Conservation (phyloP, 176 grass and related monocot genomes). For the Aegilops umbellulata region DNA sequence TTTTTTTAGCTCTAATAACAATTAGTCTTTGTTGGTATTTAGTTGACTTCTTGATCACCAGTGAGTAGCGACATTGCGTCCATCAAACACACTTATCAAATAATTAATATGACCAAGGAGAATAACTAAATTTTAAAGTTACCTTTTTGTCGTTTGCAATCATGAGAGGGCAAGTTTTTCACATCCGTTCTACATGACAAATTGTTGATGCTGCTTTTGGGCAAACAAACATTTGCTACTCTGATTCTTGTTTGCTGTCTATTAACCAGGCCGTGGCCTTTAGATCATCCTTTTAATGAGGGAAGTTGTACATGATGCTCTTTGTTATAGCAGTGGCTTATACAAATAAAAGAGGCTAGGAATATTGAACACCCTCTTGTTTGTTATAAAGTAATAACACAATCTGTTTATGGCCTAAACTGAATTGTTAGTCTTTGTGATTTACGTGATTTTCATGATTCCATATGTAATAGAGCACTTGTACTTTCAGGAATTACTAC, state of each 20-base stretch:
- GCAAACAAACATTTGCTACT: neutral
- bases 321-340: too few relatives aligned
- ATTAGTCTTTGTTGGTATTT: neutral
- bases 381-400: too few relatives aligned
- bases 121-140: neutral
- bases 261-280: too few relatives aligned
- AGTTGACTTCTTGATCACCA: neutral
- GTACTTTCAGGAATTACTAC: slow-evolving; percentile 72
- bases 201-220: neutral
- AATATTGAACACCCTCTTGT: too few relatives aligned
- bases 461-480: too few relatives aligned
- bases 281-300: too few relatives aligned
- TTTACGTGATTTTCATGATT: too few relatives aligned
- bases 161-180: neutral
- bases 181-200: neutral
- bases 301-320: too few relatives aligned
- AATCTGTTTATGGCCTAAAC: too few relatives aligned
- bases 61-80: neutral
- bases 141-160: neutral
- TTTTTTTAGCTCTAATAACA: too few relatives aligned
- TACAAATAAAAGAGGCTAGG: too few relatives aligned
- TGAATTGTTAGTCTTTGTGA: too few relatives aligned
- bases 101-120: neutral
- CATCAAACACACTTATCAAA: neutral
- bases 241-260: neutral